Evolutionary conservation across 345 rosid species (phyloP).

Genomic region (Passiflora organensis): DNA sequence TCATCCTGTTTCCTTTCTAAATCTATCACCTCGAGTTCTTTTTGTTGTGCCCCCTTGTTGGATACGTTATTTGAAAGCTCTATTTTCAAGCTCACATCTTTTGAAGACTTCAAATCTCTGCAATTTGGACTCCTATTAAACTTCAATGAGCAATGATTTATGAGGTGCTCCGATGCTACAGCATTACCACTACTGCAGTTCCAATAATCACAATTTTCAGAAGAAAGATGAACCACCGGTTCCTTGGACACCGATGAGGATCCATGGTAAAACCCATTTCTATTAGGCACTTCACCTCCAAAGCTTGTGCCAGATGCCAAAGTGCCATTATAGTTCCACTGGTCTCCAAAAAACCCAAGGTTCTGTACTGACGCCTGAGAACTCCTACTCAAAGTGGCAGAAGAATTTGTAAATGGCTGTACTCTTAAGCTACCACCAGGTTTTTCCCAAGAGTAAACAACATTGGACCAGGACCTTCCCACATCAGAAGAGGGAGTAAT

Average conservation of each 20-base stretch:
- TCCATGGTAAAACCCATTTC: conserved; percentile 47
- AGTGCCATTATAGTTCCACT: conserved; percentile 39
- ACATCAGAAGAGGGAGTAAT: conserved; percentile 36
- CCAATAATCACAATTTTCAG: conserved; percentile 25
- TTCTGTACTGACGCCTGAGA: conserved; percentile 41
- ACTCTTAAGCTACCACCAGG: conserved; percentile 38
- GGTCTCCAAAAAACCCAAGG: conserved; percentile 49
- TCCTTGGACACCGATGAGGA: conserved; percentile 55
- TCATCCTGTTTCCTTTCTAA: conserved; percentile 45
- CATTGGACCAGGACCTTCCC: conserved; percentile 47
- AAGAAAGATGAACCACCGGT: conserved; percentile 15
- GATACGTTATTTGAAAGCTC: conserved; percentile 35
- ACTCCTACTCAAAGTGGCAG: conserved; percentile 40
- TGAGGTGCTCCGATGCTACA: conserved; percentile 23
- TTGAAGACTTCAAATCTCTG: conserved; percentile 27
- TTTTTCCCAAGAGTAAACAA: conserved; percentile 54
- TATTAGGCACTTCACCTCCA: conserved; percentile 40
- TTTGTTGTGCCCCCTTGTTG: conserved; percentile 24
- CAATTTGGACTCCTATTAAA: conserved; percentile 23
- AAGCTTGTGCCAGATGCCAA: conserved; percentile 40
- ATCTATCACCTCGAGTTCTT: conserved; percentile 33
- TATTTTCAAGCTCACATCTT: conserved; percentile 47
- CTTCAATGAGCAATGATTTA: conserved; percentile 28
- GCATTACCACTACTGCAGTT: conserved; percentile 27
- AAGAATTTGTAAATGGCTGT: conserved; percentile 42